Conservation (phyloP, 169 alveolate species). For the Cryptosporidium viatorum region DNA sequence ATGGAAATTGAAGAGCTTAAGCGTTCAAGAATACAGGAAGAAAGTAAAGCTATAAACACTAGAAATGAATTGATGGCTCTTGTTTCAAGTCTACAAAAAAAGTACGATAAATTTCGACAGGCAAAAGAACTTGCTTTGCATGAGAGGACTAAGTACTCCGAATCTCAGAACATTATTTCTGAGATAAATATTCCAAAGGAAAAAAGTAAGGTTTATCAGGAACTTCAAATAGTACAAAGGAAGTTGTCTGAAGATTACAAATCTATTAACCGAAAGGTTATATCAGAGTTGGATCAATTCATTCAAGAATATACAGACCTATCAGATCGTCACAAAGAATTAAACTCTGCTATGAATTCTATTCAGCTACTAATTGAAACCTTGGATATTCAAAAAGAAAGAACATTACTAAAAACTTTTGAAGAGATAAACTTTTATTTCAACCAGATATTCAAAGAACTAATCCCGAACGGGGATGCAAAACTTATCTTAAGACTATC, state of each 20-base stretch:
- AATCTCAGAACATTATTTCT: background rate
- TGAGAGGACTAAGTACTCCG: conserved; percentile 1
- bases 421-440: conserved; percentile 77
- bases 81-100: conserved; percentile 12
- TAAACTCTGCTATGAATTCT: conserved; percentile 56
- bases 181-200: conserved; percentile 15
- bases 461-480: conserved; percentile 82
- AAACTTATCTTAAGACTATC: conserved; percentile 72
- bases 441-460: conserved; percentile 76
- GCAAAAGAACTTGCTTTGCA: conserved; percentile 31
- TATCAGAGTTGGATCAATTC: conserved; percentile 55
- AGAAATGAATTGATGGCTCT: conserved; percentile 11
- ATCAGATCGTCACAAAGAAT: conserved; percentile 59
- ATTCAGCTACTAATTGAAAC: conserved; percentile 46
- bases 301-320: conserved; percentile 67
- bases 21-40: background rate
- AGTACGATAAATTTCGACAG: conserved; percentile 23
- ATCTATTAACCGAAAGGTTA: conserved; percentile 45
- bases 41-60: background rate
- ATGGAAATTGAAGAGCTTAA: background rate
- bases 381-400: conserved; percentile 76
- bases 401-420: conserved; percentile 75
- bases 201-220: conserved; percentile 24
- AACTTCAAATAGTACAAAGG: conserved; percentile 23
- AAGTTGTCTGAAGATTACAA: conserved; percentile 27